A percentile compares a stretch with the other conserved stretches of the same genome.
Evolutionary conservation across 2,329 filamentous ascomycete species (phyloP).

Genomic region (Hirsutella thompsonii): DNA sequence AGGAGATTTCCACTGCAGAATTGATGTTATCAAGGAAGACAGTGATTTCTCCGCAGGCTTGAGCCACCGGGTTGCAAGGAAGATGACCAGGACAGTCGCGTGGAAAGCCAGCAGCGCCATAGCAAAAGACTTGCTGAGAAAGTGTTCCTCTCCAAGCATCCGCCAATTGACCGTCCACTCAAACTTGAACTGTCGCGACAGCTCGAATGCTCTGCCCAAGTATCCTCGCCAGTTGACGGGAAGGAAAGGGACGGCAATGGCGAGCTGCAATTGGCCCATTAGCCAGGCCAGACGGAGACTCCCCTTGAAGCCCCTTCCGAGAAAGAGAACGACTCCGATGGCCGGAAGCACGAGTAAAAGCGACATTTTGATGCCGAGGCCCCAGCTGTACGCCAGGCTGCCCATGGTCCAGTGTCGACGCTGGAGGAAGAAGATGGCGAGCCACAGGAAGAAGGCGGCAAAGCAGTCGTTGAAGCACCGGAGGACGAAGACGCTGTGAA

Average conservation of each 20-base stretch:
- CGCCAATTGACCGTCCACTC: constrained; percentile 99
- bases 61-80: constrained; percentile 59
- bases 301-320: constrained; percentile 53
- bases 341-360: constrained; percentile 73
- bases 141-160: constrained; percentile 74
- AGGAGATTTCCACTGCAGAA: constrained; percentile 29
- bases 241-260: constrained; percentile 55
- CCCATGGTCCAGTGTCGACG: constrained; percentile 60
- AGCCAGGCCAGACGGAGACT: constrained; percentile 57
- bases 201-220: constrained; percentile 72
- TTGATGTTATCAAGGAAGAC: constrained; percentile 33
- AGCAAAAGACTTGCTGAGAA: constrained; percentile 59
- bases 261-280: constrained; percentile 67
- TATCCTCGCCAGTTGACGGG: constrained; percentile 56
- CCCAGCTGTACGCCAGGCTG: constrained; percentile 60
- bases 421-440: constrained; percentile 69
- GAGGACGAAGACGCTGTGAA: constrained; percentile 88
- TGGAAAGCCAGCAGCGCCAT: constrained; percentile 54
- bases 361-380: constrained; percentile 92
- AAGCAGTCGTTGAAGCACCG: constrained; percentile 95
- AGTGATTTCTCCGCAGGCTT: constrained; percentile 50
- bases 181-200: constrained; percentile 84
- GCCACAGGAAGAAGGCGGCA: constrained; percentile 71
- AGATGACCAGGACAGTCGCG: constrained; percentile 48
- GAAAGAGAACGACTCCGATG: constrained; percentile 61